phyloP scores from a whole-genome alignment of 371 early-diverging fungal genomes.

The Cokeromyces recurvatus region DNA sequence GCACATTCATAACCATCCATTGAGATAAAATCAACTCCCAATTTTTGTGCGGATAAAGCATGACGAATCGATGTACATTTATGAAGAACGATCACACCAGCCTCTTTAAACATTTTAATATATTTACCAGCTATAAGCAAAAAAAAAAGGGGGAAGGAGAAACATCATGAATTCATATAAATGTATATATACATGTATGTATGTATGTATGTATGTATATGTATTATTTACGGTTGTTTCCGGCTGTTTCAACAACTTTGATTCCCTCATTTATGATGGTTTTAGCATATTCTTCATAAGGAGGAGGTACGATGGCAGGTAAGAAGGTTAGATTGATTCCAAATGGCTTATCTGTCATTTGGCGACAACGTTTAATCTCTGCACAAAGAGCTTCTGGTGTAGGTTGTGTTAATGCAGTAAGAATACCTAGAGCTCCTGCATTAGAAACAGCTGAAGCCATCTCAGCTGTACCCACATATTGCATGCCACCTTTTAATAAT shows the following conservation, averaged over 20 bases:
- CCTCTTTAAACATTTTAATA: slow-evolving; percentile 72
- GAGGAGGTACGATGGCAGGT: slow-evolving; percentile 69
- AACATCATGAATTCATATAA: neutral
- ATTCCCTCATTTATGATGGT: slow-evolving; percentile 76
- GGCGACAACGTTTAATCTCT: slow-evolving; percentile 71
- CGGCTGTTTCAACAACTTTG: slow-evolving; percentile 76
- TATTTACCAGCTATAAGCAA: slow-evolving; percentile 55
- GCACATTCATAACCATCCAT: slow-evolving; percentile 84
- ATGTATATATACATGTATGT: neutral
- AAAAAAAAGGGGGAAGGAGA: neutral
- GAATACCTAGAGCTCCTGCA: slow-evolving; percentile 94
- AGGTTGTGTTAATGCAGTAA: slow-evolving; percentile 84
- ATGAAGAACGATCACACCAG: slow-evolving; percentile 71
- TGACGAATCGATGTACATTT: slow-evolving; percentile 78
- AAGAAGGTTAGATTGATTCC: slow-evolving; percentile 74
- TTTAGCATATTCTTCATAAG: slow-evolving; percentile 70
- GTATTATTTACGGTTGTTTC: slow-evolving; percentile 56
- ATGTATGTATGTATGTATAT: too few relatives aligned
- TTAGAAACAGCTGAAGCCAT: slow-evolving; percentile 90
- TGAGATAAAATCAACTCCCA: slow-evolving; percentile 63
- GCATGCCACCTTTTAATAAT: slow-evolving; percentile 22
- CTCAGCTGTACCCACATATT: slow-evolving; percentile 67
- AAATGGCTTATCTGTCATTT: slow-evolving; percentile 73
- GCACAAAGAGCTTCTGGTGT: slow-evolving; percentile 75
- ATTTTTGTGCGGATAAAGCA: slow-evolving; percentile 59